phyloP scores from a whole-genome alignment of 2,329 filamentous ascomycete genomes.

The Penicillium sp. region DNA sequence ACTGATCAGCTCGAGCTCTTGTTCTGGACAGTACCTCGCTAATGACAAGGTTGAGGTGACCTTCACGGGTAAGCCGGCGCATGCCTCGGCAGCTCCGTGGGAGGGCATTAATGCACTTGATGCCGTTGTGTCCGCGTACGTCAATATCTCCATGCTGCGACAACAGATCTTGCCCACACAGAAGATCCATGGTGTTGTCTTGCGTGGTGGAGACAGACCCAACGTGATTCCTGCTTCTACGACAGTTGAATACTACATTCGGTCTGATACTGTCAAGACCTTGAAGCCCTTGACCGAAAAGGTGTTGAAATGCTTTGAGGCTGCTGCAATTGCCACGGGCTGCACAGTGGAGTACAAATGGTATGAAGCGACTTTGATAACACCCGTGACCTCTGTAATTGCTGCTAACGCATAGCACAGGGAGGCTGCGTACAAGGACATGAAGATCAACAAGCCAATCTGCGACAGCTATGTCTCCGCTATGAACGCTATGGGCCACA shows the following conservation, averaged over 20 bases:
- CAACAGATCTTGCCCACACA: constrained; percentile 57
- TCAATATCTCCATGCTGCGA: constrained; percentile 51
- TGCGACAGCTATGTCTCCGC: constrained; percentile 32
- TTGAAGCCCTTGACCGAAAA: constrained; percentile 33
- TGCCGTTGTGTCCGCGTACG: constrained; percentile 51
- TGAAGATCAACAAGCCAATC: constrained; percentile 32
- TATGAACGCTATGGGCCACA: constrained; percentile 32
- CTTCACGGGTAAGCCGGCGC: constrained; percentile 54
- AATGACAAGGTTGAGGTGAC: constrained; percentile 37
- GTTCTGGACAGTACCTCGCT: constrained; percentile 22
- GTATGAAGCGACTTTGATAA: constrained; percentile 8
- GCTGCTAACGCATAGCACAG: constrained; percentile 7
- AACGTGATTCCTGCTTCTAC: constrained; percentile 59
- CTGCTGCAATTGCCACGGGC: constrained; percentile 34
- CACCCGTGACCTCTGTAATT: not conserved
- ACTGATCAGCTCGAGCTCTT: constrained; percentile 14
- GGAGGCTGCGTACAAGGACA: constrained; percentile 31
- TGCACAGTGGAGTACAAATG: constrained; percentile 32
- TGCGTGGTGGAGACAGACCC: constrained; percentile 52
- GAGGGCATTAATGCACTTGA: constrained; percentile 61
- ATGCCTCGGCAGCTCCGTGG: constrained; percentile 59
- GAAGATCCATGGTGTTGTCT: constrained; percentile 55
- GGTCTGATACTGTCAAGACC: constrained; percentile 42
- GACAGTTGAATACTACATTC: constrained; percentile 46
- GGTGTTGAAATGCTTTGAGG: constrained; percentile 35